phyloP scores from a whole-genome alignment of 805 yeast species.

The Candida sithepensis region DNA sequence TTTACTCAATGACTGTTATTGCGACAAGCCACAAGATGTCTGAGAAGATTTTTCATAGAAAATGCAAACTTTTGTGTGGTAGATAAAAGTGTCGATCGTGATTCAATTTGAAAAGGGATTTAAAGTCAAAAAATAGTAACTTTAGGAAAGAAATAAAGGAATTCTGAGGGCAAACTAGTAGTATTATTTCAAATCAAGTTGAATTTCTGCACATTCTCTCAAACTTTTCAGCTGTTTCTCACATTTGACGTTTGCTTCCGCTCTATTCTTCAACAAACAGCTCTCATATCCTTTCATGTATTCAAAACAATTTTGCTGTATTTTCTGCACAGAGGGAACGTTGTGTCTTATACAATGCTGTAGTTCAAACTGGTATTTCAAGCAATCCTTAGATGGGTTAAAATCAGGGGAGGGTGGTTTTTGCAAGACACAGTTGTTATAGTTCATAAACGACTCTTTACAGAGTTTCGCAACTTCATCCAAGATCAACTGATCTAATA shows the following conservation, averaged over 20 bases:
- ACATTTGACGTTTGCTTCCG: constrained; percentile 47
- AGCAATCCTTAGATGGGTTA: constrained; percentile 44
- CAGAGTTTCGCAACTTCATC: constrained; percentile 78
- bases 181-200: constrained; percentile 7
- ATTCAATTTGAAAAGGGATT: too few species aligned
- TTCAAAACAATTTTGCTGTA: constrained; percentile 57
- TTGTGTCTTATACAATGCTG: constrained; percentile 57
- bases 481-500: constrained; percentile 67
- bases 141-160: background rate
- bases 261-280: constrained; percentile 50
- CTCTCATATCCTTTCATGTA: constrained; percentile 60
- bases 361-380: constrained; percentile 50
- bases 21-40: too few species aligned
- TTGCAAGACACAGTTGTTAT: constrained; percentile 61
- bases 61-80: too few species aligned
- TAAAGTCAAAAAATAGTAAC: background rate
- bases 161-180: background rate
- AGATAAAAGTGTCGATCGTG: too few species aligned
- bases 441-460: constrained; percentile 67
- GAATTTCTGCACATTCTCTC: constrained; percentile 47
- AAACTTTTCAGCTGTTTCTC: constrained; percentile 48
- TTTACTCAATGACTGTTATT: too few species aligned
- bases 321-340: constrained; percentile 71
- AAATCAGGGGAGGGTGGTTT: constrained; percentile 40
- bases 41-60: too few species aligned